Evolutionary conservation across 148 eudicot genomes (phyloP), one percentile per base, ranked within the genome.

Genomic region (Hydrangea macrophylla): DNA sequence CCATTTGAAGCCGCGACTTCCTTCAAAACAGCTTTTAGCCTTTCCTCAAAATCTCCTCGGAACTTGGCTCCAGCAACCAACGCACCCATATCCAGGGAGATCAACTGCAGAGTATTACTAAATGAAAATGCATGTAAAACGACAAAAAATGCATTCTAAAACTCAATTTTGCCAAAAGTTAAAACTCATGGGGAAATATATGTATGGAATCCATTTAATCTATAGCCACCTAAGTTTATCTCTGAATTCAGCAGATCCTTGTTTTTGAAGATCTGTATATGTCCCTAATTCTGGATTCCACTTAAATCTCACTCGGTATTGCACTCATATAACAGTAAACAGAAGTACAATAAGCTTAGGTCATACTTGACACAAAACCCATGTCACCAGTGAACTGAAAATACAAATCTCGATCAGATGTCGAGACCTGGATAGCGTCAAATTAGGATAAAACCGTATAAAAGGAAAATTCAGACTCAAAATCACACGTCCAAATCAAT

Each of bases 41-140:
- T 87, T 76, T 94, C 99, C 81, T 94, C 97, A 70, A 94, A 94
- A 63, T 94, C 99, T 67, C 99, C 99, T 58, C 99, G 85, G 76
- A 64, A 94, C 77, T 94, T 90, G 24, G 99, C 99, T 78, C 99
- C 99, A 78, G 99, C 99, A 53, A 94, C 88, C 81, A 94, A 77
- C 11, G 96, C 82, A 56, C 99, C 99, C 97, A 94, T 94, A 70
- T 94, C 99, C 83, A 94, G 82, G 58, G 99, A 90, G 58, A 94
- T 90, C 80, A 94, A 69, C 99, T 94, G 81, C 39, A 65, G 20
- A 56, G 6, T 1, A 35, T 55, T 62, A 68, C 32, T 39, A 68
- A 42, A 11, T 50, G 60, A 62, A 65, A 67, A 31, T 13, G 6
- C 60, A 30, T 18, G 9, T 60, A 66, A 35, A 57, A 24, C 13